phyloP scores from a whole-genome alignment of 345 rosid species.

The Gossypium rotundifolium region DNA sequence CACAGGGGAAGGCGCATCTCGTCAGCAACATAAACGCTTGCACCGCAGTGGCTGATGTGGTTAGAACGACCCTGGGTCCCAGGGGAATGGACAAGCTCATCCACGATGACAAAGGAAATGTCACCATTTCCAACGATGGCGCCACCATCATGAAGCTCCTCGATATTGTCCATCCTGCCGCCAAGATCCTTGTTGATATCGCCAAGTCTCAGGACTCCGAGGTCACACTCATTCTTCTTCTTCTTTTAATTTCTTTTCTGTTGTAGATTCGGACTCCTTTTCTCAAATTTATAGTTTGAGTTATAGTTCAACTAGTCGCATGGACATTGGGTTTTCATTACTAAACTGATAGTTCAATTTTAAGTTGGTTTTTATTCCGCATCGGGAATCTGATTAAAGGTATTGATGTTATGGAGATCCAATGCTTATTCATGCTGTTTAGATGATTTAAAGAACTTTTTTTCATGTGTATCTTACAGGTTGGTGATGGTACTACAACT shows the following conservation, averaged over 20 bases:
- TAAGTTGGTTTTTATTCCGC: background rate
- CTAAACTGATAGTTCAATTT: background rate
- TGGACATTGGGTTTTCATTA: background rate
- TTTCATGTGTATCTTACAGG: conserved; percentile 31
- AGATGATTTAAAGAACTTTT: background rate
- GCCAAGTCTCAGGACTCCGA: conserved; percentile 99
- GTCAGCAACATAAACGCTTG: conserved; percentile 97
- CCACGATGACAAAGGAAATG: conserved; percentile 87
- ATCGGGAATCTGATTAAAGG: background rate
- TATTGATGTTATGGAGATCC: background rate
- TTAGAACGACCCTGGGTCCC: conserved; percentile 92
- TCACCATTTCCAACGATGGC: conserved; percentile 96
- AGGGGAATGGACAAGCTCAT: conserved; percentile 99
- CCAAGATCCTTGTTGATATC: conserved; percentile 98
- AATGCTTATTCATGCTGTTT: background rate
- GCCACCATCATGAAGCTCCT: conserved; percentile 99
- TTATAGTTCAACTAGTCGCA: background rate
- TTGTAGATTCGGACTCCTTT: background rate
- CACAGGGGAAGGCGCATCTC: conserved; percentile 94
- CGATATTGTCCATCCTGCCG: conserved; percentile 90
- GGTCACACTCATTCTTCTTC: conserved; percentile 24
- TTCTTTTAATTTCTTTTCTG: background rate
- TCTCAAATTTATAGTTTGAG: background rate
- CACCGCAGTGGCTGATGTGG: conserved; percentile 81
- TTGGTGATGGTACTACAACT: conserved; percentile 97